Evolutionary conservation across 1,284 basidiomycete species (phyloP), one percentile per base, ranked within the genome.

Genomic region (Fomitopsis palustris): DNA sequence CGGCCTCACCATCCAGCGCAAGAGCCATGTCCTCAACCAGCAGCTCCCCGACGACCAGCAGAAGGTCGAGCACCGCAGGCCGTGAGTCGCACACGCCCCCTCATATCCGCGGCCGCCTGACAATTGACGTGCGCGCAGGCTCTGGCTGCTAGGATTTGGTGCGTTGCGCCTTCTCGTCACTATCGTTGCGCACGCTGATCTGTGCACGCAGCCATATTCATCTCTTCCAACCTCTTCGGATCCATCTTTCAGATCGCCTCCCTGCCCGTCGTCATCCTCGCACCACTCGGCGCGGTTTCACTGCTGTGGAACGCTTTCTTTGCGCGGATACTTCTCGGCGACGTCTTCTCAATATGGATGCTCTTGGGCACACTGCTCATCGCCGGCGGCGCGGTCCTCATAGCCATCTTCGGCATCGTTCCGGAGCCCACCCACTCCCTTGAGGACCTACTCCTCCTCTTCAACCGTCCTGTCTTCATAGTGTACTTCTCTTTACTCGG

Each of bases 231-330:
- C 72, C 77, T 98, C 61, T 81, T 96, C 58, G 93, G 93, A n/a
- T 95, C 93, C 1, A 78, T 98, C 29, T 93, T 97, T 65, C 96
- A 98, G 77, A 95, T 98, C 56, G 95, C 94, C 6, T 93, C 95
- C 0, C 82, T 98, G 10, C 93, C 94, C 5, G 92, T 96, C 65
- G 93, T 96, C 60, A 93, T 96, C 59, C 88, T 96, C 52, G 94
- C 92, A 1, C 95, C 95, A 0, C 83, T 98, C 1, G 96, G 96
- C 21, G 96, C 95, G 1, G 92, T 92, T 38, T 95, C 93, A 7
- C 84, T 98, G 35, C 82, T 98, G 25, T 98, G 93, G 92, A 98
- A 98, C 74, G 94, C 94, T 3, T 86, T 98, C 67, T 95, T 98
- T 65, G 95, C 95, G 10, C 83, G 88, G 29, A 71, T 96, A 54